These are phyloP conservation scores for Kuraishia molischiana DNA, from an alignment of 805 yeast species.

Conservation along the genomic window DNA sequence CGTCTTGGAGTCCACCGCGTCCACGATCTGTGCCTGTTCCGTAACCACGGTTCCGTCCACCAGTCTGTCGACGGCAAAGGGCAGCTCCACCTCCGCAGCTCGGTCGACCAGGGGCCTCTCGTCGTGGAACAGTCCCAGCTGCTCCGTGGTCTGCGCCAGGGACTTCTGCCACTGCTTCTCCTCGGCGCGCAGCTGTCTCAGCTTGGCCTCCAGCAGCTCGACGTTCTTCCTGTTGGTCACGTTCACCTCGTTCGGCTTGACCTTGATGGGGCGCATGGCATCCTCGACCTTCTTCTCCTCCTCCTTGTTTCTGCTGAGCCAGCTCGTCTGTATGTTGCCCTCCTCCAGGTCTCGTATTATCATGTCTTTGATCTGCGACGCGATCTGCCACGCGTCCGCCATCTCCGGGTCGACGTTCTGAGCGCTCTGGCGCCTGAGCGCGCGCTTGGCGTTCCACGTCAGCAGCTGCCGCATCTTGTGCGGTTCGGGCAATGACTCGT, in stretches of 20 bases:
- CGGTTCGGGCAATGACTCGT: constrained; percentile 56
- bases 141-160: neutral
- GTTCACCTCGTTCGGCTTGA: constrained; percentile 55
- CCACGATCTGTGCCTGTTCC: neutral
- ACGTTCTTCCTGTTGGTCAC: constrained; percentile 38
- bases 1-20: neutral
- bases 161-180: constrained; percentile 32
- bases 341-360: constrained; percentile 45
- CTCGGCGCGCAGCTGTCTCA: constrained; percentile 34
- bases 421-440: constrained; percentile 20
- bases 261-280: constrained; percentile 14
- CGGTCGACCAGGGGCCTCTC: neutral
- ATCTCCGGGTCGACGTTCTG: constrained; percentile 10
- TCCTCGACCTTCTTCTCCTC: constrained; percentile 14
- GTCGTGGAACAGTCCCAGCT: neutral
- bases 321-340: constrained; percentile 53
- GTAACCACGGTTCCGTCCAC: neutral
- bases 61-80: neutral
- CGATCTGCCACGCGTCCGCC: constrained; percentile 12
- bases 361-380: constrained; percentile 58
- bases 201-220: constrained; percentile 31
- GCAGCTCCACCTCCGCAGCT: neutral
- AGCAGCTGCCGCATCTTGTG: constrained; percentile 62
- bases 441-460: constrained; percentile 56
- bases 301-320: constrained; percentile 42